Percentiles rank a stretch among this genome's conserved stretches.
phyloP scores from a whole-genome alignment of 768 basidiomycete genomes.

The Lentinula sp. region DNA sequence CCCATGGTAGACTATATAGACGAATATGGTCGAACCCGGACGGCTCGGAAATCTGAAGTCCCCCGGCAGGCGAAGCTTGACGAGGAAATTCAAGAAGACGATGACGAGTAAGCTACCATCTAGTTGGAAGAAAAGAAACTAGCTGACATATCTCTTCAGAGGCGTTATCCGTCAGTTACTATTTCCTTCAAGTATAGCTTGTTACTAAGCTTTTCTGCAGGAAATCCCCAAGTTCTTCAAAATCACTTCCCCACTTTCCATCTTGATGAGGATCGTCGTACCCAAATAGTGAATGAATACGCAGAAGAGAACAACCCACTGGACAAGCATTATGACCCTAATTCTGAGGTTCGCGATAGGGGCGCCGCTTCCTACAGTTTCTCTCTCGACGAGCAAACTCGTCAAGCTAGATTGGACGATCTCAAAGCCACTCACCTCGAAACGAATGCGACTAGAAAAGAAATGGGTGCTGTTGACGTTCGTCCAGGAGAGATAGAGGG shows the following conservation, averaged over 20 bases:
- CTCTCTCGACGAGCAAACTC: slow-evolving; percentile 75
- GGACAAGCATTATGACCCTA: slow-evolving; percentile 75
- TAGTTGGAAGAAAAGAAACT: neutral
- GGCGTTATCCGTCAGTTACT: slow-evolving; percentile 51
- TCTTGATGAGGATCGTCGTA: slow-evolving; percentile 73
- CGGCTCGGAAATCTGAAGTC: slow-evolving; percentile 65
- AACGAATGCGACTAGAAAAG: slow-evolving; percentile 58
- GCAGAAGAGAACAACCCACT: slow-evolving; percentile 71
- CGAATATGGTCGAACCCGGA: slow-evolving; percentile 77
- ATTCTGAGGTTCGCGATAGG: slow-evolving; percentile 75
- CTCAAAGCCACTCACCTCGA: slow-evolving; percentile 62
- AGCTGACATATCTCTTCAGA: slow-evolving; percentile 23
- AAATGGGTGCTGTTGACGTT: slow-evolving; percentile 54
- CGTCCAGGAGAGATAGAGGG: slow-evolving; percentile 74
- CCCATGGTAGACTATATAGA: slow-evolving; percentile 83
- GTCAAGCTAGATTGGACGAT: slow-evolving; percentile 79
- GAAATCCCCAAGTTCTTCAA: slow-evolving; percentile 77
- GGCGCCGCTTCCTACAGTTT: slow-evolving; percentile 94
- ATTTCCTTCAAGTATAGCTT: neutral
- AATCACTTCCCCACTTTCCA: slow-evolving; percentile 86
- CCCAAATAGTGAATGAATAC: slow-evolving; percentile 63
- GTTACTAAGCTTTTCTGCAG: slow-evolving; percentile 28
- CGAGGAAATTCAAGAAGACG: slow-evolving; percentile 52
- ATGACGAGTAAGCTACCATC: slow-evolving; percentile 47
- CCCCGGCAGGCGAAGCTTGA: slow-evolving; percentile 53